Evolutionary conservation across 2,329 filamentous ascomycete species (phyloP), one percentile per base, ranked within the genome.

Genomic region (Cytospora piceae): DNA sequence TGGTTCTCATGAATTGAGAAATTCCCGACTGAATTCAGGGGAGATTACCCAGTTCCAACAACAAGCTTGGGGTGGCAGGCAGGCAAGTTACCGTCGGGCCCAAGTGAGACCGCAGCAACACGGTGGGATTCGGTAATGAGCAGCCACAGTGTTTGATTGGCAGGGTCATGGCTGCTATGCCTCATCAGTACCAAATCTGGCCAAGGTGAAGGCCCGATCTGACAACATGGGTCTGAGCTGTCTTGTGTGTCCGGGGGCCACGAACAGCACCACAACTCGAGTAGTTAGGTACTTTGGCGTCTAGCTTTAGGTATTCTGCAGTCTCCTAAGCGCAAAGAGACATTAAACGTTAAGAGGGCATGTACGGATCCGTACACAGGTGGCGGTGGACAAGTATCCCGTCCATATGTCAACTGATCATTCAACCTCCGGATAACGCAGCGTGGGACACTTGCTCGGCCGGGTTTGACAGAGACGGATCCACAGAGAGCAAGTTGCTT

Each of bases 141-240:
- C 49, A 59, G 49, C 55, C 60, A 54, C 42, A 42, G 24, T 22
- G 39, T 63, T 63, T 55, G 54, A 66, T 63, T 61, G 60, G 42
- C 54, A 63, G 64, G 64, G 52, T 60, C 49, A 64, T 52, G 49
- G 39, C 37, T 55, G 39, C 37, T 34, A 51, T 17, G 32, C 17
- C 29, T 46, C 37, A 27, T 52, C 49, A 52, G 46, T 24, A 24
- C 55, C 29, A 42, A 52, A 56, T 54, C 58, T 49, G 27, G 17
- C 34, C 17, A 59, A n/a, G 24, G 22, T 37, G 60, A 29, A 29
- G 8, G 46, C 22, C 49, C 31, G 55, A 63, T 32, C 42, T 42
- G 37, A 31, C 51, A 39, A 59, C n/a, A 27, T 32, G 52, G 27
- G 49, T 4, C 14, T 32, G 52, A 22, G 24, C 31, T 3, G 22